Evolutionary conservation across 2,329 filamentous ascomycete species (phyloP).

Genomic region (Arthrobotrys entomopaga): DNA sequence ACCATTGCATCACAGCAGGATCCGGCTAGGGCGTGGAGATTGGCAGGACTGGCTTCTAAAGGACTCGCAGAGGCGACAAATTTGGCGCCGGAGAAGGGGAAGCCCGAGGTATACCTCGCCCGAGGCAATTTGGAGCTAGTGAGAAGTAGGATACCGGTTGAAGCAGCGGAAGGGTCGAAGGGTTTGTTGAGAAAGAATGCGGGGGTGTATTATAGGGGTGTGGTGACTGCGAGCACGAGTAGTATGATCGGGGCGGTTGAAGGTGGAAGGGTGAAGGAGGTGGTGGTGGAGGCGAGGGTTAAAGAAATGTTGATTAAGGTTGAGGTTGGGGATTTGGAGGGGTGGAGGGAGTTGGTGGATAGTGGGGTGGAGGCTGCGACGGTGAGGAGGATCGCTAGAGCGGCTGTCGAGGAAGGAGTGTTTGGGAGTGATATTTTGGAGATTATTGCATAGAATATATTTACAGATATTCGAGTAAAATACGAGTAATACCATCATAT

Average conservation of each 20-base stretch:
- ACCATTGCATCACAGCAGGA: not conserved
- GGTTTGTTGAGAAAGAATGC: conserved; percentile 57
- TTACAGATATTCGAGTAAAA: too few species aligned
- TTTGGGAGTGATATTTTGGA: conserved; percentile 58
- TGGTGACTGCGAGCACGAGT: conserved; percentile 23
- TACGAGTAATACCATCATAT: too few species aligned
- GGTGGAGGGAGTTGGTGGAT: conserved; percentile 22
- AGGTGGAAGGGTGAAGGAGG: conserved; percentile 48
- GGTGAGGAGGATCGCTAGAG: conserved; percentile 51
- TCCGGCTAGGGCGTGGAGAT: conserved; percentile 49
- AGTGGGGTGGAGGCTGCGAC: conserved; percentile 10
- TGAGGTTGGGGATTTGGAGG: conserved; percentile 52
- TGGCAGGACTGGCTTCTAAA: conserved; percentile 50
- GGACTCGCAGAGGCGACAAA: conserved; percentile 55
- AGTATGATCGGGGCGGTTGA: conserved; percentile 42
- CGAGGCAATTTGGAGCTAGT: conserved; percentile 58
- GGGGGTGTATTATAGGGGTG: conserved; percentile 57
- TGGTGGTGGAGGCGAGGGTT: conserved; percentile 55
- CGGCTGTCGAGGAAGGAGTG: conserved; percentile 57
- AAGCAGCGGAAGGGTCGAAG: conserved; percentile 37
- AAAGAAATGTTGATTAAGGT: conserved; percentile 56
- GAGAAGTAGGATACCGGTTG: conserved; percentile 51
- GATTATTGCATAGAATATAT: not conserved
- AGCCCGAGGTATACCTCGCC: conserved; percentile 56
- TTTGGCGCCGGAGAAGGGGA: conserved; percentile 52